Base-by-base conservation (phyloP, 371 early-diverging fungal genomes). In the Mucor circinelloides region DNA sequence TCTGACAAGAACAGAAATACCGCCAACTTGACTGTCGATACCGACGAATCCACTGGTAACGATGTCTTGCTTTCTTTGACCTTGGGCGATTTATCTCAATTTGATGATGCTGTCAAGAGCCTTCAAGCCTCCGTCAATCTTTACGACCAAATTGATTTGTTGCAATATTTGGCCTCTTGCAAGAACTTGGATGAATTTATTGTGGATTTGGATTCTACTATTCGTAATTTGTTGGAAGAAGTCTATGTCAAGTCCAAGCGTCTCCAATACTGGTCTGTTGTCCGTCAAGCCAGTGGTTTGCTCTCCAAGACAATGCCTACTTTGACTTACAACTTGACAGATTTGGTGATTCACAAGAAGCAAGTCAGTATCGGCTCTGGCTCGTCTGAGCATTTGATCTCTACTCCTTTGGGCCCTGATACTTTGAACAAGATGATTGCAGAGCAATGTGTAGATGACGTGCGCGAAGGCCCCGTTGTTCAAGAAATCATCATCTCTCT, bases 401-500 rank as follows among this genome's bases (percentile, higher is more conserved):
- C 83, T 13, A 79, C 77, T n/a, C 94, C 94, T 25, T 68, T 92
- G 15, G 80, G 83, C 8, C 93, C 95, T 0, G 90, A 85, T 36
- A 86, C 83, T 0, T 73, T 95, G 10, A 79, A 80, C 50, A 82
- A 84, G 30, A 85, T 94, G 70, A 88, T 94, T 66, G 84, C 85
- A 6, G 79, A 80, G 55, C 83, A 83, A 71, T 79, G 82, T 83
- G 82, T 71, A 64, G 94, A 85, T 44, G 96, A 95, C 76, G 87
- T 92, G 2, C 91, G 94, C 36, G 94, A 94, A 65, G 94, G 90
- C 0, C 91, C 95, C 0, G 83, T 95, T 0, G 92, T 94, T 0
- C 94, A 94, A 66, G 96, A 94, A 76, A 85, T 94, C 38, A 75
- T 95, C 25, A 91, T 92, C 15, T 92, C 89, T 58, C 80, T 94